Evolutionary conservation across 2,329 filamentous ascomycete genomes (phyloP), one percentile per base, ranked within the genome.

Genomic region (Tolypocladium paradoxum): DNA sequence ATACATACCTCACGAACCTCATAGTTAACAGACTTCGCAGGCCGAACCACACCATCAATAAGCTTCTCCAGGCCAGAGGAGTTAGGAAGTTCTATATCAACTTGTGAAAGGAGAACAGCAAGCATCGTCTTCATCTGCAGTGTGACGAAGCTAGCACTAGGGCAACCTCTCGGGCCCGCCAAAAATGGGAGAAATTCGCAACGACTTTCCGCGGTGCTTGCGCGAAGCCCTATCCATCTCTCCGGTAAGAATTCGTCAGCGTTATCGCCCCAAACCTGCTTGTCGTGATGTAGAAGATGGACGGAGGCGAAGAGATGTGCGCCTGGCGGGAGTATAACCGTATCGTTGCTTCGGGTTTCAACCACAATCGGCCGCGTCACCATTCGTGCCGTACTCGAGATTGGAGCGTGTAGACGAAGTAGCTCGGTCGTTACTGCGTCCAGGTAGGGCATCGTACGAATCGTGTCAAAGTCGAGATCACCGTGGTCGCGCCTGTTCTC

Each of bases 71-170:
- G 9, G 1, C n/a, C 34, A 16, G 38, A 11, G 4, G 33, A 18
- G 27, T 51, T 27, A 7, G 24, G 20, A 18, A 54, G 24, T 16
- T 48, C 34, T 11, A 54, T 31, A 22, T 54, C 52, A 22, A 34
- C 48, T 43, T 31, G 48, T 27, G 38, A 31, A 16, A 54, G 40
- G 16, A 54, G 40, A 3, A 27, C 34, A 6, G 48, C 40, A 34
- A 54, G 48, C 52, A 54, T 54, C 24, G 48, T 54, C 48, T 54
- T 54, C 14, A 54, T 12, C 48, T 54, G 52, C n/a, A 54, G 27
- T 20, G 40, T n/a, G 34, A 54, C 52, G 24, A 54, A 54, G 33
- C 16, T 40, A 4, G 52, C 40, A 20, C 52, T 54, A 3, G 52
- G 52, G 31, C 52, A 54, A 16, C 37, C 40, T 22, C 52, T 47